Evolutionary conservation across 805 yeast genomes (phyloP).

Genomic region (Candida piceae): DNA sequence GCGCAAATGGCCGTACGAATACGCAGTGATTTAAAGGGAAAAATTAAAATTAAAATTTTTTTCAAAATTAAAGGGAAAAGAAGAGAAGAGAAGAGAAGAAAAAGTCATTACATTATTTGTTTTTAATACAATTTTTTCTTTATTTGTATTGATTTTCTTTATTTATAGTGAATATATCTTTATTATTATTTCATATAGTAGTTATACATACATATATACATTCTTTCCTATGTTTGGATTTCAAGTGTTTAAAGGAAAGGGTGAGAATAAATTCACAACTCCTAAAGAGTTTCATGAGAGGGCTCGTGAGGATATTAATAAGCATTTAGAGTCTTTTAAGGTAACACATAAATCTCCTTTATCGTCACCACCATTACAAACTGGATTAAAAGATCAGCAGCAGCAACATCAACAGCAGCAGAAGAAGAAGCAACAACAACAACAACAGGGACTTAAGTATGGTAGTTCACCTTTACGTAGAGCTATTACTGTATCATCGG

Average conservation of each 20-base stretch:
- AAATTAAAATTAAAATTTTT: too few relatives aligned
- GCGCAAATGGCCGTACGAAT: too few relatives aligned
- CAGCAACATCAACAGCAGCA: conserved; percentile 3
- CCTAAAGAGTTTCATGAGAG: conserved; percentile 29
- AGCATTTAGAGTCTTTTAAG: conserved; percentile 20
- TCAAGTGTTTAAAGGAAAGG: conserved; percentile 21
- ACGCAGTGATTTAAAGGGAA: too few relatives aligned
- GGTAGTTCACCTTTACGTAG: conserved; percentile 31
- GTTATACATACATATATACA: not conserved
- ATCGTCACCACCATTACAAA: not conserved
- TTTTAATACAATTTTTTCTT: too few relatives aligned
- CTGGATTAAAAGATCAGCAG: conserved; percentile 1
- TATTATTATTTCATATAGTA: too few relatives aligned
- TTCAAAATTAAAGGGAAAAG: too few relatives aligned
- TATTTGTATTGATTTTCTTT: too few relatives aligned
- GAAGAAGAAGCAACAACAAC: not conserved
- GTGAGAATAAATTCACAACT: conserved; percentile 24
- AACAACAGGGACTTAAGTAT: conserved; percentile 17
- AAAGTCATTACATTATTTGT: too few relatives aligned
- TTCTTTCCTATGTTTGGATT: conserved; percentile 27
- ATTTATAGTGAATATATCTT: too few relatives aligned
- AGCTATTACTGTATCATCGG: conserved; percentile 19
- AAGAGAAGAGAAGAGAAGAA: too few relatives aligned
- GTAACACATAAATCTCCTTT: conserved; percentile 1
- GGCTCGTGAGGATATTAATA: conserved; percentile 30